Evolutionary conservation across 2,329 filamentous ascomycete species (phyloP), one percentile per base, ranked within the genome.

Genomic region (Paraphoma chrysanthemicola): DNA sequence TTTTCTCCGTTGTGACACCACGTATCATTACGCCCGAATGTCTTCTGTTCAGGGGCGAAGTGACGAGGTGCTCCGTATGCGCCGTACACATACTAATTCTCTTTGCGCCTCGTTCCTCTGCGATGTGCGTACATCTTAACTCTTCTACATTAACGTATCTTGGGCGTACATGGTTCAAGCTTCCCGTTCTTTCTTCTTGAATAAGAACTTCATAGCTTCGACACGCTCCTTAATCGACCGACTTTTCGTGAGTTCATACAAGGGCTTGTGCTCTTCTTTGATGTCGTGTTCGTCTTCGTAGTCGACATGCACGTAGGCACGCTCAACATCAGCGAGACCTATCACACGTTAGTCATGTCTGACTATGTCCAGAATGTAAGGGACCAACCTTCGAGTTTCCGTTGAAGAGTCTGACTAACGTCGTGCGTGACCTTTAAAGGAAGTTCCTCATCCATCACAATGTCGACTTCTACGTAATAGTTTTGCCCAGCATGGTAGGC

Each of bases 391-490:
- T 88, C 86, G 11, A 88, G 78, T 73, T 88, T 88, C 44, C 85
- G 80, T 72, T 88, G 86, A 48, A 88, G 70, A 9, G 81, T 80
- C 69, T 88, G 85, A 18, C 83, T 83, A 28, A 88, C 83, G 60
- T 88, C 85, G 62, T 88, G 86, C 2, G 85, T 85, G 49, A 86
- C 76, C 56, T 81, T 83, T 28, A 88, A 76, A 6, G 83, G 83
- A 2, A 81, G 78, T 4, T 80, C 75, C 58, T 83, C 83, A 64
- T 86, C 81, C 79, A 88, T 85, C 48, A 88, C 81, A 49, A 88
- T 81, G 63, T 88, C 86, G 4, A 88, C 82, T 63, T 88, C 86
- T 16, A 87, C 86, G 61, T 87, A 88, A 63, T 86, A 85, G 39
- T 83, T 81, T 60, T 87, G 84, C 0, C 86, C 86, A 0, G 85